Percentiles rank a stretch among this genome's conserved stretches.
phyloP scores from a whole-genome alignment of 257 asterid species.

The Solanum stenotomum region DNA sequence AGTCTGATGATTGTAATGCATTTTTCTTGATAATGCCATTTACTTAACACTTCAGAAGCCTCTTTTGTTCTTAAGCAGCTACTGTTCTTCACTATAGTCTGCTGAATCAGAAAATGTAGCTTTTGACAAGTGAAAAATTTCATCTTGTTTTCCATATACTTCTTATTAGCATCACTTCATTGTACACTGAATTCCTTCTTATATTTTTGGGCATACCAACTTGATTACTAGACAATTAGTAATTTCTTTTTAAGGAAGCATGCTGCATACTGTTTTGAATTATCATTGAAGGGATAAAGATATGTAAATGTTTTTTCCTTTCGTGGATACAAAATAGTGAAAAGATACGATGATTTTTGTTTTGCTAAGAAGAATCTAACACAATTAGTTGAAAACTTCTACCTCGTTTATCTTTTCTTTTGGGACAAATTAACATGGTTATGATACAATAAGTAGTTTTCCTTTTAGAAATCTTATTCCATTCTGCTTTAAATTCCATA shows the following conservation, averaged over 20 bases:
- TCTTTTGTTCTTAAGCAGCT: background rate
- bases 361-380: background rate
- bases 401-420: background rate
- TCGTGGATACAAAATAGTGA: background rate
- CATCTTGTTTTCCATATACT: background rate
- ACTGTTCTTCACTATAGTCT: background rate
- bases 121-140: background rate
- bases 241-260: background rate
- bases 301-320: background rate
- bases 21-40: background rate
- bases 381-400: background rate
- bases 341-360: background rate
- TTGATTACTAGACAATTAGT: background rate
- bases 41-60: background rate
- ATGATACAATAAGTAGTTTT: background rate
- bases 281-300: background rate
- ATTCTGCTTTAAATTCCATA: background rate
- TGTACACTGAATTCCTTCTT: background rate
- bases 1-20: background rate
- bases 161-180: background rate
- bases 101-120: background rate
- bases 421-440: background rate
- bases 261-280: background rate
- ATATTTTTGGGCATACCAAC: background rate
- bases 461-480: background rate